Conservation (phyloP, 2,329 filamentous ascomycete species). For the Ascochyta koolunga region DNA sequence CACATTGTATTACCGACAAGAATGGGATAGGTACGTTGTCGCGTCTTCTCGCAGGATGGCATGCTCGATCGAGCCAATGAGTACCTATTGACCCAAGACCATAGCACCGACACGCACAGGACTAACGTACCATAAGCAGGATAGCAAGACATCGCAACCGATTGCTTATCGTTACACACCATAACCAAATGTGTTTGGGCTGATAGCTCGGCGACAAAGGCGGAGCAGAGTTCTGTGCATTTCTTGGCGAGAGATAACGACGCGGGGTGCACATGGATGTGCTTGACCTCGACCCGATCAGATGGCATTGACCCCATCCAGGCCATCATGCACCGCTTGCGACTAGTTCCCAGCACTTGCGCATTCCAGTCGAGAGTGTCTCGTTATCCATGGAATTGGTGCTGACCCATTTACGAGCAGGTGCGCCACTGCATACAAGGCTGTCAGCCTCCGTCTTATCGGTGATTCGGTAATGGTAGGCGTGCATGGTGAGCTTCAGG, state of each 20-base stretch:
- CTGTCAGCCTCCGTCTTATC: conserved; percentile 13
- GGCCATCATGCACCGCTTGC: not conserved
- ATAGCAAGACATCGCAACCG: conserved; percentile 19
- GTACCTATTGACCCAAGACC: not conserved
- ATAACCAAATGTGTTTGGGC: conserved; percentile 19
- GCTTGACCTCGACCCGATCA: not conserved
- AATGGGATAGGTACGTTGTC: conserved; percentile 1
- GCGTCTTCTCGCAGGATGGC: conserved; percentile 2
- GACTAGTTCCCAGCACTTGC: conserved; percentile 42
- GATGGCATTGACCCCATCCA: not conserved
- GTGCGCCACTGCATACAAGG: conserved; percentile 19
- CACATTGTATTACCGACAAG: conserved; percentile 16
- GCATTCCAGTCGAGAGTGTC: conserved; percentile 48
- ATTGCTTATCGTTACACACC: conserved; percentile 33
- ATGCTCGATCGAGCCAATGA: conserved; percentile 18
- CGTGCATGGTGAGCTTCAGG: conserved; percentile 44
- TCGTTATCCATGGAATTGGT: conserved; percentile 37
- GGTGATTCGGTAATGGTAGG: conserved; percentile 30
- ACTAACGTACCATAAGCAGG: conserved; percentile 22
- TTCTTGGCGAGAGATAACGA: conserved; percentile 42
- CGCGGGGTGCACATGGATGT: conserved; percentile 23
- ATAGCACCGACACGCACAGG: conserved; percentile 16
- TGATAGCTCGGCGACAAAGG: conserved; percentile 28
- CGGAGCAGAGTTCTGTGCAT: conserved; percentile 17
- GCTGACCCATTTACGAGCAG: conserved; percentile 41